Evolutionary conservation across 495 filamentous ascomycete genomes (phyloP), one percentile per base, ranked within the genome.

Genomic region (Pseudoneurospora amorphoporcata): DNA sequence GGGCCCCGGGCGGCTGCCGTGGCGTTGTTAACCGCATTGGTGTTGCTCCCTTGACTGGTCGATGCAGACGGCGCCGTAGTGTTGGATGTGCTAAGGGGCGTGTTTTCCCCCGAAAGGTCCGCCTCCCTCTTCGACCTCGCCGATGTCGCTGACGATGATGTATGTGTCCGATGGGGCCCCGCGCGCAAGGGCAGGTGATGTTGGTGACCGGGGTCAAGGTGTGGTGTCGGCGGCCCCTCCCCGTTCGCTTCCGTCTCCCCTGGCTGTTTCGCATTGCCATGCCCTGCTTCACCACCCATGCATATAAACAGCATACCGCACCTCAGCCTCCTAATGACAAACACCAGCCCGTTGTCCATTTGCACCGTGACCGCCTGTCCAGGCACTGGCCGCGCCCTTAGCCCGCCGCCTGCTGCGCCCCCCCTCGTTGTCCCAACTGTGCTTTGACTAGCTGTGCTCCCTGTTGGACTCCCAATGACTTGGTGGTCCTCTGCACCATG

Each of bases 221-320:
- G 72, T 14, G 72, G 32, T 17, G 53, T 19, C 3, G 32, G 68
- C 3, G 37, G 39, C 6, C 37, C 42, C 29, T 40, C 61, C 9
- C 16, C 68, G 19, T 9, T 43, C 42, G 37, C 23, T 5, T 41
- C 65, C 32, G 19, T 68, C 37, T 9, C 39, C 42, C 39, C 68
- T 69, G 65, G 17, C 32, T 71, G 37, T 17, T 65, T 69, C 61
- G 23, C 19, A 8, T 23, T 70, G 9, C 69, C 47, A 3, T 23
- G n/a, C 17, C 43, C 58, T 3, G 73, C 70, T 17, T 71, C 68
- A n/a, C 83, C 83, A n/a, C 86, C 85, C 68, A 87, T 80, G 74
- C 84, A 86, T 68, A 88, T 81, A 73, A 87, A 86, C 43, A 88
- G 74, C 72, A 88, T 80, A 16, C 84, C 85, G 78, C 85, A 86